Evolutionary conservation across 2,329 filamentous ascomycete genomes (phyloP).

Genomic region (Exutisphaerella laricina): DNA sequence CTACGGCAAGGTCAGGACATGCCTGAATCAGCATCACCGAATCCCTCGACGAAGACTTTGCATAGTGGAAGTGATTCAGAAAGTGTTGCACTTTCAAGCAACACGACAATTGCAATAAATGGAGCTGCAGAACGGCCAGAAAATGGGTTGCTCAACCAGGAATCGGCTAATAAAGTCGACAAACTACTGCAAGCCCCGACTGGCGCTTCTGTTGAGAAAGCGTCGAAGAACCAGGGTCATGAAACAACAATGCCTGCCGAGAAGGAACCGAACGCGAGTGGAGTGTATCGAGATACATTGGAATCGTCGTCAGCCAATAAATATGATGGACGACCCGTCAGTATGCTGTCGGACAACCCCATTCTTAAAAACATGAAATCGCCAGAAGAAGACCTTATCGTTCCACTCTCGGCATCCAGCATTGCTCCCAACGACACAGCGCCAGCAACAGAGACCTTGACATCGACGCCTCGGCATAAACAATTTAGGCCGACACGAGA

Average conservation of each 20-base stretch:
- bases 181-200: constrained; percentile 5
- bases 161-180: constrained; percentile 4
- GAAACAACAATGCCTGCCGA: constrained; percentile 13
- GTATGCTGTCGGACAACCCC: constrained; percentile 12
- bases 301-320: background rate
- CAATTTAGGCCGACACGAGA: constrained; percentile 11
- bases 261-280: constrained; percentile 10
- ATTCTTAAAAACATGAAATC: constrained; percentile 10
- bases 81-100: background rate
- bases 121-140: constrained; percentile 3
- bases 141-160: constrained; percentile 2
- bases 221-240: constrained; percentile 6
- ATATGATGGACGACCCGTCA: constrained; percentile 16
- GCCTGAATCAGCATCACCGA: constrained; percentile 11
- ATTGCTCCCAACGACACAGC: background rate
- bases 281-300: constrained; percentile 1
- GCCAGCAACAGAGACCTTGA: background rate
- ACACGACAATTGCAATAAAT: too few species aligned
- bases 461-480: background rate
- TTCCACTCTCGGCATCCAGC: constrained; percentile 9
- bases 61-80: constrained; percentile 16
- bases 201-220: constrained; percentile 12
- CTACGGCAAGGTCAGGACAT: constrained; percentile 43
- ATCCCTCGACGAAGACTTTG: constrained; percentile 26
- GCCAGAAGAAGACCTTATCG: constrained; percentile 16